These are phyloP conservation scores for Vitis amurensis DNA, from an alignment of 164 flowering plant species.

Conservation along the genomic window DNA sequence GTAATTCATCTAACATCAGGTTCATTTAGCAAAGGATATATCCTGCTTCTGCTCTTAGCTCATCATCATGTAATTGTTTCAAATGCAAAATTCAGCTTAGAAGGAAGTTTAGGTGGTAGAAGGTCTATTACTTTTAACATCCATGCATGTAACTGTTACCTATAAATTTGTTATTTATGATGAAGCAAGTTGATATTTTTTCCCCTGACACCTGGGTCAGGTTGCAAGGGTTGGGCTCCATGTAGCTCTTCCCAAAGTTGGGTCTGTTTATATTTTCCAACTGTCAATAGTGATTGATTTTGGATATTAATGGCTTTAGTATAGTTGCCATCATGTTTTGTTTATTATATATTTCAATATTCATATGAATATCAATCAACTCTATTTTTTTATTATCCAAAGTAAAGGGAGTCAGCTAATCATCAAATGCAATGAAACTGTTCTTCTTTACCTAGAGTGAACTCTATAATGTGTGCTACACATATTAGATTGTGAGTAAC, in stretches of 20 bases:
- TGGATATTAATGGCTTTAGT: background rate
- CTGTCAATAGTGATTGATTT: background rate
- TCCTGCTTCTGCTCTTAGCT: background rate
- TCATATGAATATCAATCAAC: background rate
- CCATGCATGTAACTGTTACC: background rate
- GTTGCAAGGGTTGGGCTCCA: no score
- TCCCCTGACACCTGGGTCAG: no score
- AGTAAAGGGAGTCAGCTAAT: no score
- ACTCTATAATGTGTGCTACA: no score
- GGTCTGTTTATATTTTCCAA: background rate
- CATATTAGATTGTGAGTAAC: no score
- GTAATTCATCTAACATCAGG: conserved; percentile 28
- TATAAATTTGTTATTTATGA: background rate
- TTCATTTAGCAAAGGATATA: background rate
- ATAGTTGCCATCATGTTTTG: background rate
- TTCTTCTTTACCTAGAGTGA: no score
- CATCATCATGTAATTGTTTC: background rate
- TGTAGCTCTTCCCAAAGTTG: no score
- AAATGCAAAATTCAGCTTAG: background rate
- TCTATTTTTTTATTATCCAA: no score
- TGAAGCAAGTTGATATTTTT: no score
- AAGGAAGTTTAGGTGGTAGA: background rate
- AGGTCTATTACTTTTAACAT: background rate
- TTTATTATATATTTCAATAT: background rate
- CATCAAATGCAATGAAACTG: no score